Evolutionary conservation across 2,329 filamentous ascomycete species (phyloP).

Genomic region (Arthroderma sp.): DNA sequence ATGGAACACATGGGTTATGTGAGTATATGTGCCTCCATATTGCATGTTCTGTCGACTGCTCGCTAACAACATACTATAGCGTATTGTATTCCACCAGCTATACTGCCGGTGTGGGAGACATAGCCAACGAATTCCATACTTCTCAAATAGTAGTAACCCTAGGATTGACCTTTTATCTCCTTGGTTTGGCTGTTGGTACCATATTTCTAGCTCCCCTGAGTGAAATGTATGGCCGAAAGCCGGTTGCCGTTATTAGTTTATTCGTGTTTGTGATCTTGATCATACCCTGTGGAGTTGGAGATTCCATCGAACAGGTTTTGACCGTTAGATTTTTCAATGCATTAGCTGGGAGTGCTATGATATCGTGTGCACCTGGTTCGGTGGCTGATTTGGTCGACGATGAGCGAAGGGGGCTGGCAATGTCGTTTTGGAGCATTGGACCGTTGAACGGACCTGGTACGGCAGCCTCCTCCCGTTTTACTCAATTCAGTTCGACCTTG

Average conservation of each 20-base stretch:
- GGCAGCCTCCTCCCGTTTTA: not conserved
- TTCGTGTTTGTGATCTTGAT: constrained; percentile 53
- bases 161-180: constrained; percentile 64
- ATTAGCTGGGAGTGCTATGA: constrained; percentile 63
- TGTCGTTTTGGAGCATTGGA: constrained; percentile 71
- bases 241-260: constrained; percentile 55
- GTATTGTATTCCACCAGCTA: constrained; percentile 70
- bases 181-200: constrained; percentile 59
- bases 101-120: constrained; percentile 55
- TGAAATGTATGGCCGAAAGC: constrained; percentile 33
- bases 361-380: constrained; percentile 70
- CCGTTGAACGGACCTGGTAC: constrained; percentile 61
- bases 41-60: not conserved
- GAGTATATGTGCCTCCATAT: constrained; percentile 12
- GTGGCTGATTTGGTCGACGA: constrained; percentile 73
- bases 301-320: constrained; percentile 55
- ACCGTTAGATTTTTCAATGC: constrained; percentile 61
- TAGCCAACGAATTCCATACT: constrained; percentile 52
- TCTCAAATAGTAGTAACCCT: constrained; percentile 53
- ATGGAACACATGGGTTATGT: constrained; percentile 44
- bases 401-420: constrained; percentile 65
- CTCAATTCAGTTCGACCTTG: not conserved
- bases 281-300: constrained; percentile 57
- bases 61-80: constrained; percentile 14
- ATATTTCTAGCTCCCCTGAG: constrained; percentile 59